These are phyloP conservation scores for Malus fusca DNA, from an alignment of 306 rosid species.

Conservation along the genomic window DNA sequence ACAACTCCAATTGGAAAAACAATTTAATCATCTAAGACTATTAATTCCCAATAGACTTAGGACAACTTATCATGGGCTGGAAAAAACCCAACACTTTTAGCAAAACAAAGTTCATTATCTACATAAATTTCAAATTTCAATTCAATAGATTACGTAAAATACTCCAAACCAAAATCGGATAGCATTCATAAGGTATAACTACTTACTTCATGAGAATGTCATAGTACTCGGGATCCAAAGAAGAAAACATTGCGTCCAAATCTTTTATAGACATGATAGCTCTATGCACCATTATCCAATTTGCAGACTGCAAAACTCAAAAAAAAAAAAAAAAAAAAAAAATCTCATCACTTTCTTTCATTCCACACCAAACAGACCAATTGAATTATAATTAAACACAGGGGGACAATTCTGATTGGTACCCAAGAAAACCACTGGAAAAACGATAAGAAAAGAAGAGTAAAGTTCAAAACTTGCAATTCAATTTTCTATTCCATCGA, in stretches of 20 bases:
- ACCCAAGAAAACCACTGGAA: neutral
- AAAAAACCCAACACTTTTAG: too few relatives aligned
- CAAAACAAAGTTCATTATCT: neutral
- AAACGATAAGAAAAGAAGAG: neutral
- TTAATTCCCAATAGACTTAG: too few relatives aligned
- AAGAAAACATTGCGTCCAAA: constrained; percentile 35
- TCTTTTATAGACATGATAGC: constrained; percentile 95
- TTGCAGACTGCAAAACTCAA: constrained; percentile 58
- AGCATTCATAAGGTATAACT: neutral
- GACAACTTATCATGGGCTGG: too few relatives aligned
- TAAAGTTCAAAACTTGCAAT: too few relatives aligned
- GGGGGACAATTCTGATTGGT: neutral
- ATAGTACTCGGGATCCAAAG: constrained; percentile 96
- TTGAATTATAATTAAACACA: neutral
- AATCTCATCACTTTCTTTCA: neutral
- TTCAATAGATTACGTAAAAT: neutral
- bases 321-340: neutral
- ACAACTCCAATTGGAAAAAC: too few relatives aligned
- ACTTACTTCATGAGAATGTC: constrained; percentile 94
- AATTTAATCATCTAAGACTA: too few relatives aligned
- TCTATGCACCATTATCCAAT: constrained; percentile 93
- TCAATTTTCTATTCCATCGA: neutral
- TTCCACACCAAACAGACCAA: constrained; percentile 1
- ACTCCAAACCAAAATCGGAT: neutral
- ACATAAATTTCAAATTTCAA: neutral